phyloP scores from a whole-genome alignment of 1,284 basidiomycete species.

The Ceraceosorus bombacis region DNA sequence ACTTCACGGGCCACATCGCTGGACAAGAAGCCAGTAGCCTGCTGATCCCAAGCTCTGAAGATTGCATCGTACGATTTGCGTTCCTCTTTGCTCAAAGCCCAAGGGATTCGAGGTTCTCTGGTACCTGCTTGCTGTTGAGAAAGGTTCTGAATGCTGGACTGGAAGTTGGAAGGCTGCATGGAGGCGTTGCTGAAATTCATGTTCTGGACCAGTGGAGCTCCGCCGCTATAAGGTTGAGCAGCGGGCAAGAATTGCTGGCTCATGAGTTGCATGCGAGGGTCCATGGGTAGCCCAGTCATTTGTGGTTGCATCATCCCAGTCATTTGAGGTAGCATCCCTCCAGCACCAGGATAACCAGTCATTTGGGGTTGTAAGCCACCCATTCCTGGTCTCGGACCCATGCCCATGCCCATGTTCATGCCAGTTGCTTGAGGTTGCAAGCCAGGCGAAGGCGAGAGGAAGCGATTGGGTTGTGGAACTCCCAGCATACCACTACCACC shows the following conservation, averaged over 20 bases:
- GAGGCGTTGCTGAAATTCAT: slow-evolving; percentile 46
- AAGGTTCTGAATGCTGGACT: slow-evolving; percentile 39
- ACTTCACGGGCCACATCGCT: slow-evolving; percentile 83
- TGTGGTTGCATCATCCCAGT: slow-evolving; percentile 42
- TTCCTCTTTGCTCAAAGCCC: slow-evolving; percentile 80
- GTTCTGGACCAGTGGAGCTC: slow-evolving; percentile 34
- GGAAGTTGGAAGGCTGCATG: slow-evolving; percentile 45
- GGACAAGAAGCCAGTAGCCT: slow-evolving; percentile 74
- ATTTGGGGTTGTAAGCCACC: slow-evolving; percentile 32
- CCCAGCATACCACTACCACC: slow-evolving; percentile 5
- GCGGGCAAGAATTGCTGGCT: slow-evolving; percentile 46
- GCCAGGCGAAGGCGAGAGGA: slow-evolving; percentile 4
- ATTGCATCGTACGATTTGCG: slow-evolving; percentile 96
- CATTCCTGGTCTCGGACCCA: slow-evolving; percentile 44
- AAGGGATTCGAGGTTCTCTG: slow-evolving; percentile 69
- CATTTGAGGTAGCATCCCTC: slow-evolving; percentile 30
- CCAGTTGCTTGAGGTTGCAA: slow-evolving; percentile 30
- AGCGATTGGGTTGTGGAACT: background rate
- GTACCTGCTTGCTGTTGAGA: slow-evolving; percentile 62
- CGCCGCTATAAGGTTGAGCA: slow-evolving; percentile 41
- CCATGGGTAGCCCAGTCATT: slow-evolving; percentile 46
- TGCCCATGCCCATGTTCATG: slow-evolving; percentile 12
- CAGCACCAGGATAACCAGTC: slow-evolving; percentile 28
- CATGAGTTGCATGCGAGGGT: slow-evolving; percentile 47
- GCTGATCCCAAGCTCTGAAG: slow-evolving; percentile 88